phyloP scores from a whole-genome alignment of 179 eudicot species.

The Spergularia azorica region DNA sequence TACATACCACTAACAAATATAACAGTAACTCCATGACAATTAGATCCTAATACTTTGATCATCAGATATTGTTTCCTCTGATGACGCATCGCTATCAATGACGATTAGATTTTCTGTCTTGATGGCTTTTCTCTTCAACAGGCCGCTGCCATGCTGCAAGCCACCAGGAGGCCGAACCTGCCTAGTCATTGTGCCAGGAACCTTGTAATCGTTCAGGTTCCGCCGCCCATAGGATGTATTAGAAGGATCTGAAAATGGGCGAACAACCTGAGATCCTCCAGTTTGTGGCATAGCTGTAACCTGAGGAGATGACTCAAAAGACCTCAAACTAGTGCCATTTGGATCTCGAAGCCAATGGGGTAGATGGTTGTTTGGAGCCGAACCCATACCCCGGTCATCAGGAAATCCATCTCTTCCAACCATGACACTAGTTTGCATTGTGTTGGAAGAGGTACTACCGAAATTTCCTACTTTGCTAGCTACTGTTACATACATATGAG shows the following conservation, averaged over 20 bases:
- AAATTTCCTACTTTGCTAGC: slow-evolving; percentile 25
- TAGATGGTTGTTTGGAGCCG: slow-evolving; percentile 24
- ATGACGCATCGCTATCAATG: slow-evolving; percentile 64
- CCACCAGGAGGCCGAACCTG: slow-evolving; percentile 11
- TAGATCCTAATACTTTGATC: slow-evolving; percentile 37
- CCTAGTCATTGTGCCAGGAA: slow-evolving; percentile 1
- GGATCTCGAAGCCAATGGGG: slow-evolving; percentile 60
- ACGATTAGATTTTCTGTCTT: slow-evolving; percentile 33
- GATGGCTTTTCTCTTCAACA: slow-evolving; percentile 18
- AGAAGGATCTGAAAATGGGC: slow-evolving; percentile 31
- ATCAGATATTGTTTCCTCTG: slow-evolving; percentile 75
- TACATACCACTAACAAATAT: slow-evolving; percentile 22
- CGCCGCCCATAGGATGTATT: slow-evolving; percentile 18
- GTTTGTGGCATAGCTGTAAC: slow-evolving; percentile 27
- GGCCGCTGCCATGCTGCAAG: neutral
- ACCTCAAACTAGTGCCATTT: slow-evolving; percentile 21
- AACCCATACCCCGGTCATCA: slow-evolving; percentile 20
- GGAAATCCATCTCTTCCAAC: slow-evolving; percentile 16
- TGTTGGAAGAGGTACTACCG: slow-evolving; percentile 20
- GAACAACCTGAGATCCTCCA: slow-evolving; percentile 25
- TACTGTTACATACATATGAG: slow-evolving; percentile 28
- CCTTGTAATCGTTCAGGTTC: slow-evolving; percentile 9
- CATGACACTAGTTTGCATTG: slow-evolving; percentile 25
- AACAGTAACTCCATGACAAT: slow-evolving; percentile 12
- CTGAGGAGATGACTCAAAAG: slow-evolving; percentile 21